phyloP scores from a whole-genome alignment of 768 basidiomycete species.

The Serendipita sp. region DNA sequence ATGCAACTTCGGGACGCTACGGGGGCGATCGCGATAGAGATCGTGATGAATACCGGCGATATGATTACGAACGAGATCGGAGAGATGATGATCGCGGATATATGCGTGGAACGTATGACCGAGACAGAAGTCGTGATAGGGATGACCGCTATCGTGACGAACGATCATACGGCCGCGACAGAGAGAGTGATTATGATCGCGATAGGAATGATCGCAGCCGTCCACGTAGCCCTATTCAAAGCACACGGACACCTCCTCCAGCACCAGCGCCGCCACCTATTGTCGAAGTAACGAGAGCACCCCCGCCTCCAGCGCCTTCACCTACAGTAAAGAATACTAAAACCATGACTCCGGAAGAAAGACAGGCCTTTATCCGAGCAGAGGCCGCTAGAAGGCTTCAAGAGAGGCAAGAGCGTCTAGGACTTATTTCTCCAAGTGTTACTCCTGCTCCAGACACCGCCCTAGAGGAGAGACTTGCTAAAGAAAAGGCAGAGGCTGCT shows the following conservation, averaged over 20 bases:
- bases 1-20: slow-evolving; percentile 43
- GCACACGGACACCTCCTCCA: slow-evolving; percentile 26
- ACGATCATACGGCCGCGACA: slow-evolving; percentile 11
- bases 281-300: slow-evolving; percentile 20
- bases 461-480: slow-evolving; percentile 69
- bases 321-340: slow-evolving; percentile 30
- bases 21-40: slow-evolving; percentile 36
- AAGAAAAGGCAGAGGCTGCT: slow-evolving; percentile 84
- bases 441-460: slow-evolving; percentile 42
- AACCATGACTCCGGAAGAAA: slow-evolving; percentile 73
- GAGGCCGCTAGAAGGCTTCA: slow-evolving; percentile 72
- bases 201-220: slow-evolving; percentile 14
- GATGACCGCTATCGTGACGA: slow-evolving; percentile 12
- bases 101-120: slow-evolving; percentile 23
- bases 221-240: slow-evolving; percentile 21
- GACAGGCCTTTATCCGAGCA: slow-evolving; percentile 56
- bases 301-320: slow-evolving; percentile 25
- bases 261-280: slow-evolving; percentile 39
- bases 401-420: slow-evolving; percentile 72
- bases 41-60: slow-evolving; percentile 26
- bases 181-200: neutral
- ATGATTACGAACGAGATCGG: slow-evolving; percentile 26
- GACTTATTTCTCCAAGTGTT: slow-evolving; percentile 28
- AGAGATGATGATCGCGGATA: slow-evolving; percentile 17
- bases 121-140: slow-evolving; percentile 21